Evolutionary conservation across 495 filamentous ascomycete species (phyloP).

Genomic region (Annulohypoxylon maeteangense): DNA sequence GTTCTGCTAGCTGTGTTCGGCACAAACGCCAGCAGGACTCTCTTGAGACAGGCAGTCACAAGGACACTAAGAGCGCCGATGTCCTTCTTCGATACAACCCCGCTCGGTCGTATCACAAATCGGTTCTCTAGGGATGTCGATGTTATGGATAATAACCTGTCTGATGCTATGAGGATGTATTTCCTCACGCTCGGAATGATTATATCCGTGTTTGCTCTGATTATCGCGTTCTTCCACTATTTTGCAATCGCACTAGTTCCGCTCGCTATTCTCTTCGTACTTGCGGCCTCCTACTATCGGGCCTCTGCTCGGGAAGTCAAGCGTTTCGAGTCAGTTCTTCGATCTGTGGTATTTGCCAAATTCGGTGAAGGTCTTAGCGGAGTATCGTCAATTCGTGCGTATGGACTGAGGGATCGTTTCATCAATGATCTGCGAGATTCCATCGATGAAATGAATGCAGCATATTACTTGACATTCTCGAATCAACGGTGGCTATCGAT

Average conservation of each 20-base stretch:
- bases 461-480: conserved; percentile 92
- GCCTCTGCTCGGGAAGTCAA: conserved; percentile 93
- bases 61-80: conserved; percentile 89
- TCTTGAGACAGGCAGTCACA: conserved; percentile 83
- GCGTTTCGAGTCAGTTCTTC: conserved; percentile 88
- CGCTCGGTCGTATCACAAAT: conserved; percentile 95
- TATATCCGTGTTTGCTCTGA: conserved; percentile 81
- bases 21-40: conserved; percentile 80
- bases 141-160: conserved; percentile 93
- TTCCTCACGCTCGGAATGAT: conserved; percentile 84
- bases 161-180: conserved; percentile 94
- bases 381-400: conserved; percentile 85
- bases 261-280: conserved; percentile 79
- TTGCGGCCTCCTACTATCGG: conserved; percentile 89
- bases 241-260: conserved; percentile 91
- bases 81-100: conserved; percentile 98
- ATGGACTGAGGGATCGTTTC: conserved; percentile 82
- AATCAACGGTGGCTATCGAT: conserved; percentile 93
- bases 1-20: conserved; percentile 78
- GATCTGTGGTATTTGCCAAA: conserved; percentile 87
- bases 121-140: conserved; percentile 96
- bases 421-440: conserved; percentile 70
- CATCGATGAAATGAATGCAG: conserved; percentile 91
- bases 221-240: conserved; percentile 93
- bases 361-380: conserved; percentile 91